Evolutionary conservation across 2,329 filamentous ascomycete genomes (phyloP).

Genomic region (Ambrosiella xylebori): DNA sequence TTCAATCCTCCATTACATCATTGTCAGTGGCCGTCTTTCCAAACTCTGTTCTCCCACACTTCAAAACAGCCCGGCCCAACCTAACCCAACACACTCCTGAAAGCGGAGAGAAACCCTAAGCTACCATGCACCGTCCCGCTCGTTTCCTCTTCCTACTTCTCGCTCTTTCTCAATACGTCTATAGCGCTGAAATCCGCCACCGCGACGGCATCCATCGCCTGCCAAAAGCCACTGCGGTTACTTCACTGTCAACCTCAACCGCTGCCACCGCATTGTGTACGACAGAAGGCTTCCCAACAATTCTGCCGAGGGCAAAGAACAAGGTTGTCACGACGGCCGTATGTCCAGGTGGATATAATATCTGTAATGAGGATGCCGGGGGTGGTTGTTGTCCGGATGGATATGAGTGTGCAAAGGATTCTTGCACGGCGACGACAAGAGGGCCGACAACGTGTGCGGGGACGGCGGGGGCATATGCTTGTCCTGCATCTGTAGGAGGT

Average conservation of each 20-base stretch:
- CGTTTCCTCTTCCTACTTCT: neutral
- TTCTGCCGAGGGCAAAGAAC: neutral
- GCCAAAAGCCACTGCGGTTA: neutral
- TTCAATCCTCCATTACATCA: no score
- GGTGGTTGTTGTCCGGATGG: conserved; percentile 32
- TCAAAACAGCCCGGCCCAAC: no score
- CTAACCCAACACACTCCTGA: neutral
- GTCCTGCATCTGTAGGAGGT: conserved; percentile 1
- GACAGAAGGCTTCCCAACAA: neutral
- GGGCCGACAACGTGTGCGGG: conserved; percentile 2
- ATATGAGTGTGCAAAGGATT: conserved; percentile 29
- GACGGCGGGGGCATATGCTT: neutral
- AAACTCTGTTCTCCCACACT: no score
- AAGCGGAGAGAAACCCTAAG: neutral
- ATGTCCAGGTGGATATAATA: conserved; percentile 17
- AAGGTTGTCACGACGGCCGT: neutral
- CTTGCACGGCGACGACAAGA: conserved; percentile 14
- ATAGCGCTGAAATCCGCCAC: conserved; percentile 1
- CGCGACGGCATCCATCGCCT: conserved; percentile 2
- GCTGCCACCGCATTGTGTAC: neutral
- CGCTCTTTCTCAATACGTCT: neutral
- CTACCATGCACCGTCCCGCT: neutral
- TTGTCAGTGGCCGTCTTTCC: neutral
- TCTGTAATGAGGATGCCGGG: conserved; percentile 23
- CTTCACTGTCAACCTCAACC: neutral